Evolutionary conservation across 2,329 filamentous ascomycete genomes (phyloP).

Genomic region (Zymoseptoria brevis): DNA sequence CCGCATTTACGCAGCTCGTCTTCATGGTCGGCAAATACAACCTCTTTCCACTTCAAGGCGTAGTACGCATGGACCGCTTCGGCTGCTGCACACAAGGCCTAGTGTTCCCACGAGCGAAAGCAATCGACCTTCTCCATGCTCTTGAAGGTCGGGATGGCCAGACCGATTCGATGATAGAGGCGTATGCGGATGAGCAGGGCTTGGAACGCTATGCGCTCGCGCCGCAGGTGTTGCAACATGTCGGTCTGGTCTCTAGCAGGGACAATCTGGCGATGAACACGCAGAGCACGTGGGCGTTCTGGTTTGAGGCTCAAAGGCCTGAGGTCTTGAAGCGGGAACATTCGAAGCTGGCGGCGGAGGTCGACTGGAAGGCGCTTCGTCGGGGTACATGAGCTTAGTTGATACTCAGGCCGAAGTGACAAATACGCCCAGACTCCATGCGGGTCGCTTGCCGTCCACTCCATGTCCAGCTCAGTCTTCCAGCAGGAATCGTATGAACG

Average conservation of each 20-base stretch:
- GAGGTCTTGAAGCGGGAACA: conserved; percentile 3
- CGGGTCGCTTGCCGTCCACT: too few relatives aligned
- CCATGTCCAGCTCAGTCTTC: conserved; percentile 37
- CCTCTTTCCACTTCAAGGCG: conserved; percentile 31
- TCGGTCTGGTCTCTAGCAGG: conserved; percentile 24
- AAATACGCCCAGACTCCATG: too few relatives aligned
- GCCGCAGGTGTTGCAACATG: conserved; percentile 39
- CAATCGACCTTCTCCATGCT: conserved; percentile 24
- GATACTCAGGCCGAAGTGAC: too few relatives aligned
- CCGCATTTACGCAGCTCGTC: conserved; percentile 30
- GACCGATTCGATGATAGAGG: conserved; percentile 36
- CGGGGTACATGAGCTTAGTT: background rate
- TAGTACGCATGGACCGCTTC: conserved; percentile 35
- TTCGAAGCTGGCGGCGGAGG: background rate
- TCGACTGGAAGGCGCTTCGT: background rate
- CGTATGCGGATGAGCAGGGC: conserved; percentile 33
- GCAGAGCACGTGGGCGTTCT: conserved; percentile 12
- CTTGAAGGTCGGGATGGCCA: conserved; percentile 29
- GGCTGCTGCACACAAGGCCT: conserved; percentile 41
- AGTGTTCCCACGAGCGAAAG: conserved; percentile 33
- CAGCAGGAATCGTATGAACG: conserved; percentile 68
- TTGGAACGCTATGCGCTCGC: conserved; percentile 36
- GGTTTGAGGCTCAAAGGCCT: conserved; percentile 9
- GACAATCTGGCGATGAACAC: conserved; percentile 8
- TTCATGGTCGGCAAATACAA: conserved; percentile 37